Base-by-base conservation (phyloP, 352 stramenopile species). In the Pythium oligandrum region DNA sequence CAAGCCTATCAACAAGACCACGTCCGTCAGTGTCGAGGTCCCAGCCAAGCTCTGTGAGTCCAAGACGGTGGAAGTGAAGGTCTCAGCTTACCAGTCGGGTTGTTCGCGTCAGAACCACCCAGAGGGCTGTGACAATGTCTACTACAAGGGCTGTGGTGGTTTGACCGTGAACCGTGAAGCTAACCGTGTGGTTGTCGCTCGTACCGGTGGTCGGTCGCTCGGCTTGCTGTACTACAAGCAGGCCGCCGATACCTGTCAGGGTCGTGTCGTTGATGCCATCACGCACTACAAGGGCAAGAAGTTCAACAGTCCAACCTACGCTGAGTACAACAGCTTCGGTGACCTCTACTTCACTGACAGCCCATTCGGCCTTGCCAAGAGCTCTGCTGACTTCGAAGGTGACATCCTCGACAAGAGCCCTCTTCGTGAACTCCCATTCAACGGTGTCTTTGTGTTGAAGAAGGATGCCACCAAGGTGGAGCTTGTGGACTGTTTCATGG, bases 271-370 rank as follows among this genome's bases (percentile, higher is more conserved):
- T 36, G 81, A 92, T 55, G 78, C 73, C 17, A 86, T 92, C 58
- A 72, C 67, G 32, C 84, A 67, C 1, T 92, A 79, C 70, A 76
- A 76, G 49, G 81, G 81, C 53, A 81, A 83, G 60, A 79, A 82
- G 51, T 90, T 92, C 55, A 92, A 92, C 65, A 84, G 77, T 36
- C 81, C 81, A 4, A 76, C 74, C 31, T 85, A 83, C 55, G 75
- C 71, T 10, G 78, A 86, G 66, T 92, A 82, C 53, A 66, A 73
- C 17, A 61, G 59, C 39, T 80, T 65, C 26, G 81, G 81, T 12
- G 73, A 87, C 59, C 55, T 92, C 9, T 92, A 88, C 70, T 92
- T 92, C 56, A 86, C 75, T 1, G 81, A 92, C 63, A 88, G 76
- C 48, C 81, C 81, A 4, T 90, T 92, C 43, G 81, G 77, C 38